These are phyloP conservation scores for Wickerhamomyces subpelliculosus DNA, from an alignment of 805 yeast genomes.

Conservation along the genomic window DNA sequence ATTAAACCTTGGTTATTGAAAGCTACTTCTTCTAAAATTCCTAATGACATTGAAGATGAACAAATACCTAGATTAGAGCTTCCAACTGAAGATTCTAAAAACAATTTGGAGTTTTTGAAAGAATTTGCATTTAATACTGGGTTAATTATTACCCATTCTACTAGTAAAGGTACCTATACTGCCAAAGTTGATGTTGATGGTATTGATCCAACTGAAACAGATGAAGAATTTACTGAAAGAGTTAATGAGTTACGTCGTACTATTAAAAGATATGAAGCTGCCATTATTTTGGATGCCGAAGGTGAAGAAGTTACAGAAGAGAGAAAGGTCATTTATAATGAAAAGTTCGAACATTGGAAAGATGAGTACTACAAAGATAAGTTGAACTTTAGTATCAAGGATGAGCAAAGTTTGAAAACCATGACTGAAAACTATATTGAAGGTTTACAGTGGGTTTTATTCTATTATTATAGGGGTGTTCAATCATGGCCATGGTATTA, in stretches of 20 bases:
- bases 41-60: conserved; percentile 19
- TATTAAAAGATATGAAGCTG: conserved; percentile 59
- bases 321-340: conserved; percentile 60
- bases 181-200: conserved; percentile 70
- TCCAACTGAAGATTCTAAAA: conserved; percentile 32
- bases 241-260: conserved; percentile 42
- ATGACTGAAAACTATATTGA: conserved; percentile 79
- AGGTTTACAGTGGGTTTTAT: conserved; percentile 95
- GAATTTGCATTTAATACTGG: conserved; percentile 62
- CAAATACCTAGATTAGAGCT: conserved; percentile 39
- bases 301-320: conserved; percentile 41
- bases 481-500: conserved; percentile 97
- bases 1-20: conserved; percentile 42
- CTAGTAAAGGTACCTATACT: conserved; percentile 46
- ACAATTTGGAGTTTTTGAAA: conserved; percentile 54
- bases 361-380: conserved; percentile 80
- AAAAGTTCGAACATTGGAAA: conserved; percentile 78
- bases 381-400: conserved; percentile 54
- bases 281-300: conserved; percentile 47
- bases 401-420: conserved; percentile 51
- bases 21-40: conserved; percentile 23
- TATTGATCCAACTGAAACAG: conserved; percentile 56
- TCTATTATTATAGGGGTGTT: conserved; percentile 83
- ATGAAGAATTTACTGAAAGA: conserved; percentile 55
- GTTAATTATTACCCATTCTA: conserved; percentile 57